Base-by-base conservation (phyloP, 2,329 filamentous ascomycete genomes). In the Fonsecaea nubica region DNA sequence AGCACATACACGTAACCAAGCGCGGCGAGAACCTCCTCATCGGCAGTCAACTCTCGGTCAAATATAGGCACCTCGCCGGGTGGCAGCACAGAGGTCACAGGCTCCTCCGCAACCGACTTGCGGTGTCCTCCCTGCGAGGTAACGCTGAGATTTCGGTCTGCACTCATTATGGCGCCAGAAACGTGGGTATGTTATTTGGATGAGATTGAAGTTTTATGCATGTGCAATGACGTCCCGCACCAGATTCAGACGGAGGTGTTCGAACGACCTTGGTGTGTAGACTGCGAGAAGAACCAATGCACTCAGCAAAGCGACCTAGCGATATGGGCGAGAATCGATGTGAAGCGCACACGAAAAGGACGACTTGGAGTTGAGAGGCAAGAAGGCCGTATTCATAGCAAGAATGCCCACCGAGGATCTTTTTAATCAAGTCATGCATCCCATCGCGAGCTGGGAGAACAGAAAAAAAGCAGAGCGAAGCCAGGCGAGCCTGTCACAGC, bases 21-120 rank as follows among this genome's bases (percentile, higher is more conserved):
- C 0, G 87, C 84, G 1, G 85, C 86, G 4, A 90, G 80, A 1
- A 84, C 84, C 62, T 88, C 86, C 71, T 89, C 87, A 73, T 90
- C 88, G 4, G 81, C 77, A 48, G 76, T 78, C 73, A 84, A 80
- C 33, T 80, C 79, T 60, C 81, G 77, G 48, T 78, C 76, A 66
- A 80, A 78, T 69, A 82, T 80, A 0, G 82, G 84, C 18, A 84
- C 74, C 62, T 86, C 84, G 66, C 82, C 82, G 40, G 75, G 77
- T 18, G 78, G 76, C 1, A 87, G 76, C 9, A 86, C 78, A 0
- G 84, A 85, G 0, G 84, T 86, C 32, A 86, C 85, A 7, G 81
- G 82, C 71, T 83, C 82, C 45, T 83, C 77, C 8, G 78, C 79
- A 30, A 85, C 80, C 54, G 77, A 80, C 65, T 72, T 73, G 38